Conservation (phyloP, 2,329 filamentous ascomycete genomes). For the Penicillium sp. region DNA sequence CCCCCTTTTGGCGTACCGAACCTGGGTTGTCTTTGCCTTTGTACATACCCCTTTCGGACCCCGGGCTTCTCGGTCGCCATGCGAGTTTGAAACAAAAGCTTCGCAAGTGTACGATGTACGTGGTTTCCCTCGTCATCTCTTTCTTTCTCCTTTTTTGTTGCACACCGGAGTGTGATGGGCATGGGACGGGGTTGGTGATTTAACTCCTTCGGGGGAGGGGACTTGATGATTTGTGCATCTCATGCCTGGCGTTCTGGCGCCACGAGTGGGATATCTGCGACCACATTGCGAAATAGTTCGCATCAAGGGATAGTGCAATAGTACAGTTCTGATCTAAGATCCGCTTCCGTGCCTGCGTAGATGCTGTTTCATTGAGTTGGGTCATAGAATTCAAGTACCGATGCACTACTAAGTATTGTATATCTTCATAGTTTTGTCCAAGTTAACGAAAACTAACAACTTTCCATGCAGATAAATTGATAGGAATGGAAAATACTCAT, state of each 20-base stretch:
- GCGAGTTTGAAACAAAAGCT: conserved; percentile 8
- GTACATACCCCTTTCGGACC: conserved; percentile 19
- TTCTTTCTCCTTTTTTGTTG: background rate
- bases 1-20: conserved; percentile 23
- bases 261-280: conserved; percentile 10
- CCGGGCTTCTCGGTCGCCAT: conserved; percentile 20
- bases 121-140: conserved; percentile 20
- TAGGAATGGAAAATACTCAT: too few species aligned
- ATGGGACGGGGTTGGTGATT: background rate
- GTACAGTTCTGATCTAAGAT: conserved; percentile 9
- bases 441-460: too few species aligned
- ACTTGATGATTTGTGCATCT: conserved; percentile 7
- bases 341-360: background rate
- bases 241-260: conserved; percentile 11
- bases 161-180: background rate
- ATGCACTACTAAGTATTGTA: too few species aligned
- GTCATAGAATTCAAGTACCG: background rate
- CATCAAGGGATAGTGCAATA: conserved; percentile 13
- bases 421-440: too few species aligned
- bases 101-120: conserved; percentile 28
- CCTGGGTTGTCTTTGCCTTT: conserved; percentile 20
- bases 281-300: conserved; percentile 10
- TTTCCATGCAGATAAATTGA: too few species aligned
- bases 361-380: background rate
- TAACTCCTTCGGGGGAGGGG: conserved; percentile 3